Evolutionary conservation across 768 basidiomycete genomes (phyloP).

Genomic region (Cytidiella melzeri): DNA sequence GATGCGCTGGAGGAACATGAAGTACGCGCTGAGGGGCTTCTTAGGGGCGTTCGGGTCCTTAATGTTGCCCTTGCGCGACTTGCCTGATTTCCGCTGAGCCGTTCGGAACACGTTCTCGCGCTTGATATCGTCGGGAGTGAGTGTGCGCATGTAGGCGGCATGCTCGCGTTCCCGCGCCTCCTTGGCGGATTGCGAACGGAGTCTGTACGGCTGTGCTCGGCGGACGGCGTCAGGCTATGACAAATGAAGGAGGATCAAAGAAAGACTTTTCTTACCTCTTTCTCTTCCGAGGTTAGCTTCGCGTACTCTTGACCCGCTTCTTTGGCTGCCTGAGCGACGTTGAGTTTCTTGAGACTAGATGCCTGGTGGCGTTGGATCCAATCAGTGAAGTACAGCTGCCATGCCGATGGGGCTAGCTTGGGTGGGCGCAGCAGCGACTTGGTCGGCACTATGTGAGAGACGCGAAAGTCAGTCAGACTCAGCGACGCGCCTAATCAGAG

Average conservation of each 20-base stretch:
- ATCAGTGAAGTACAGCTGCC: constrained; percentile 96
- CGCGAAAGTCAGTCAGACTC: constrained; percentile 25
- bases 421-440: constrained; percentile 83
- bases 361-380: constrained; percentile 88
- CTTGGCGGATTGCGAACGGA: constrained; percentile 79
- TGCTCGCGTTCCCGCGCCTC: constrained; percentile 80
- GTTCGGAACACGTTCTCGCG: constrained; percentile 89
- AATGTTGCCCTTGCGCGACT: constrained; percentile 89
- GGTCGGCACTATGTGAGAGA: constrained; percentile 45
- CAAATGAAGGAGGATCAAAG: constrained; percentile 16
- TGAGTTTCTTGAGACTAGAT: constrained; percentile 75
- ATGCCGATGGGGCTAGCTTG: constrained; percentile 88
- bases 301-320: constrained; percentile 92
- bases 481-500: no score
- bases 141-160: constrained; percentile 76
- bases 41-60: constrained; percentile 97
- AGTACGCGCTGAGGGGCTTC: constrained; percentile 92
- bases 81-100: constrained; percentile 89
- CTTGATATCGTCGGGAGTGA: constrained; percentile 92
- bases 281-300: constrained; percentile 68
- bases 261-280: constrained; percentile 53
- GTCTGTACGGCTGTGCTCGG: constrained; percentile 67
- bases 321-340: constrained; percentile 93
- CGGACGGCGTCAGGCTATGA: constrained; percentile 16
- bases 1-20: constrained; percentile 91